phyloP scores from a whole-genome alignment of 2,329 filamentous ascomycete species.

The Kalmusia sp. region DNA sequence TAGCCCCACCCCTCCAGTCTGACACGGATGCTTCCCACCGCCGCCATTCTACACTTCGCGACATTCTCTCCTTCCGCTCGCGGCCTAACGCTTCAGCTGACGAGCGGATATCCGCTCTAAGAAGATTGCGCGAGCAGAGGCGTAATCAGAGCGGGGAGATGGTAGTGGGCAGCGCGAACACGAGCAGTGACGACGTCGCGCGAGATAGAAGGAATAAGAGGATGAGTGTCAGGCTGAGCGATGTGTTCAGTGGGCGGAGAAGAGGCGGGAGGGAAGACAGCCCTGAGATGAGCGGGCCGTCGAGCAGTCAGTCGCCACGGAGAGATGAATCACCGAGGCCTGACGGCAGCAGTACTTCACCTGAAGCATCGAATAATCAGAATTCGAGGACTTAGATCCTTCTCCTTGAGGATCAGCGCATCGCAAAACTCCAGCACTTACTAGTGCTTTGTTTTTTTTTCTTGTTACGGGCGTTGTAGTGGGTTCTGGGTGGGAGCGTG shows the following conservation, averaged over 20 bases:
- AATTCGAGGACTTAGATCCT: too few species aligned
- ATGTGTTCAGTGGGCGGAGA: slow-evolving; percentile 32
- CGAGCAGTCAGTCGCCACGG: background rate
- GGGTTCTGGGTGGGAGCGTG: too few species aligned
- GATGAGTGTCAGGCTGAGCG: slow-evolving; percentile 33
- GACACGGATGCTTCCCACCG: slow-evolving; percentile 36
- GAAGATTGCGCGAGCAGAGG: slow-evolving; percentile 45
- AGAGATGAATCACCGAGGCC: background rate
- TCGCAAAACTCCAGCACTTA: too few species aligned
- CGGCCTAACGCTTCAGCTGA: slow-evolving; percentile 51
- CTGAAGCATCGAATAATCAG: background rate
- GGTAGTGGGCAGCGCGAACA: slow-evolving; percentile 15
- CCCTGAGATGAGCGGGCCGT: background rate
- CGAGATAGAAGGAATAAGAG: slow-evolving; percentile 28
- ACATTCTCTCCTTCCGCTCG: slow-evolving; percentile 49
- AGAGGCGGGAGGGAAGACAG: slow-evolving; percentile 8
- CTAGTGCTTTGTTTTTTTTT: too few species aligned
- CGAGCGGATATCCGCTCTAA: slow-evolving; percentile 51
- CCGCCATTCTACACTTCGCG: slow-evolving; percentile 45
- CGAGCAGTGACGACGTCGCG: slow-evolving; percentile 26
- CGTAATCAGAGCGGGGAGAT: slow-evolving; percentile 29
- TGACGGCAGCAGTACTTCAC: background rate
- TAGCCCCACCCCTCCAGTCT: slow-evolving; percentile 40
- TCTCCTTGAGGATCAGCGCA: too few species aligned
- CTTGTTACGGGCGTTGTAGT: too few species aligned